Percentiles rank a stretch among this genome's conserved stretches.
phyloP scores from a whole-genome alignment of 768 basidiomycete genomes.

The Termitomyces sp. region DNA sequence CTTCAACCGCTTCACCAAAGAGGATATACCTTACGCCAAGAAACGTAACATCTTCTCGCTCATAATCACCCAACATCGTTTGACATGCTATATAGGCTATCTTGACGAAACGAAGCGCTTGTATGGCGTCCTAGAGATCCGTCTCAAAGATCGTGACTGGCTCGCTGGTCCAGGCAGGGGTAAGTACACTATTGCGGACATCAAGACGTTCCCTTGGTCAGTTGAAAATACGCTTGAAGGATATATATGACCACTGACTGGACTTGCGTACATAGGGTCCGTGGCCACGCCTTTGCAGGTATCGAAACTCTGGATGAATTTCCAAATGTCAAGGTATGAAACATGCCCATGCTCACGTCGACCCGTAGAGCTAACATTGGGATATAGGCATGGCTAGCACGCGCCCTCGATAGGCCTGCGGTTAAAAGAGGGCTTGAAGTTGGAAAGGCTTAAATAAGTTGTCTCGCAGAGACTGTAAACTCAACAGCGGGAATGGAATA shows the following conservation, averaged over 20 bases:
- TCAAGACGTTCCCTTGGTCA: conserved; percentile 64
- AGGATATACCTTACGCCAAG: conserved; percentile 64
- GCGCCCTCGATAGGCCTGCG: conserved; percentile 15
- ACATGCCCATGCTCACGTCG: background rate
- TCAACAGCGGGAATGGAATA: background rate
- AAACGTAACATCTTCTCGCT: conserved; percentile 36
- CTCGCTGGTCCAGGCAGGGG: conserved; percentile 73
- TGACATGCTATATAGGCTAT: conserved; percentile 46
- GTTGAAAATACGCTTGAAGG: background rate
- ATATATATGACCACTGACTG: background rate
- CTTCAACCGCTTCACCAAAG: conserved; percentile 60
- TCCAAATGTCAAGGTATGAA: conserved; percentile 19
- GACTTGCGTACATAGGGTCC: conserved; percentile 39
- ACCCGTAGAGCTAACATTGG: background rate
- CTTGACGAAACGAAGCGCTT: conserved; percentile 76
- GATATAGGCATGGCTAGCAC: conserved; percentile 18
- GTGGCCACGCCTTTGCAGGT: conserved; percentile 35
- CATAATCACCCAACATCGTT: conserved; percentile 1
- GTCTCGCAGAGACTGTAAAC: background rate
- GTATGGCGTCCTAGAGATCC: conserved; percentile 77
- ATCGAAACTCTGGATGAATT: conserved; percentile 16
- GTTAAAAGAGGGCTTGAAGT: conserved; percentile 15
- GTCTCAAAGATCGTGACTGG: conserved; percentile 69
- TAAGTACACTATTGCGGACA: conserved; percentile 65
- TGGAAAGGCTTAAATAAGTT: conserved; percentile 1